phyloP scores from a whole-genome alignment of 495 filamentous ascomycete genomes.

The Hypoxylon crocopeplum region DNA sequence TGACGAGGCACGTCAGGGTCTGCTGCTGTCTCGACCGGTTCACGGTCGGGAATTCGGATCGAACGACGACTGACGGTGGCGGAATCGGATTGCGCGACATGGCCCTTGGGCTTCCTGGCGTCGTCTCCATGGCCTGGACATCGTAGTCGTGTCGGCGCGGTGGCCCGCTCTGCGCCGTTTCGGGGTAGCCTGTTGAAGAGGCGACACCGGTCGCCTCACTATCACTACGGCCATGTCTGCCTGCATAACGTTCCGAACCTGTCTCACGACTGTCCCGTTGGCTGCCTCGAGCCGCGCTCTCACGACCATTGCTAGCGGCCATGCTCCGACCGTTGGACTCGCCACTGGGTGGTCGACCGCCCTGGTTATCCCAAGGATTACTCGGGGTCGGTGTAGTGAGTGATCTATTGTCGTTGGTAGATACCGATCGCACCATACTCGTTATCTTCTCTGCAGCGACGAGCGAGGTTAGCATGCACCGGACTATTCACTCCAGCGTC shows the following conservation, averaged over 20 bases:
- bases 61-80: slow-evolving; percentile 85
- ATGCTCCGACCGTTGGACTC: slow-evolving; percentile 52
- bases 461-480: slow-evolving; percentile 24
- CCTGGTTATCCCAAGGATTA: slow-evolving; percentile 59
- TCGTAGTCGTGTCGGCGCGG: slow-evolving; percentile 90
- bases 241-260: slow-evolving; percentile 67
- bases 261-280: slow-evolving; percentile 65
- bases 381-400: slow-evolving; percentile 55
- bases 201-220: slow-evolving; percentile 74
- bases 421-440: slow-evolving; percentile 87
- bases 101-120: slow-evolving; percentile 74
- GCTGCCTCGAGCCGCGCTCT: slow-evolving; percentile 46
- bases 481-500: slow-evolving; percentile 17
- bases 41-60: slow-evolving; percentile 95
- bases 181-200: slow-evolving; percentile 78
- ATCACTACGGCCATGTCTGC: slow-evolving; percentile 75
- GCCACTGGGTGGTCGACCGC: slow-evolving; percentile 55
- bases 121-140: slow-evolving; percentile 93
- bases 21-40: slow-evolving; percentile 93
- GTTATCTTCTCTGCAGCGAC: slow-evolving; percentile 82
- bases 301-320: slow-evolving; percentile 40
- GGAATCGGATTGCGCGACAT: slow-evolving; percentile 89
- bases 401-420: slow-evolving; percentile 68
- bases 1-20: slow-evolving; percentile 90
- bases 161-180: slow-evolving; percentile 63